Evolutionary conservation across 441 rosid species (phyloP).

Genomic region (Theobroma grandiflorum): DNA sequence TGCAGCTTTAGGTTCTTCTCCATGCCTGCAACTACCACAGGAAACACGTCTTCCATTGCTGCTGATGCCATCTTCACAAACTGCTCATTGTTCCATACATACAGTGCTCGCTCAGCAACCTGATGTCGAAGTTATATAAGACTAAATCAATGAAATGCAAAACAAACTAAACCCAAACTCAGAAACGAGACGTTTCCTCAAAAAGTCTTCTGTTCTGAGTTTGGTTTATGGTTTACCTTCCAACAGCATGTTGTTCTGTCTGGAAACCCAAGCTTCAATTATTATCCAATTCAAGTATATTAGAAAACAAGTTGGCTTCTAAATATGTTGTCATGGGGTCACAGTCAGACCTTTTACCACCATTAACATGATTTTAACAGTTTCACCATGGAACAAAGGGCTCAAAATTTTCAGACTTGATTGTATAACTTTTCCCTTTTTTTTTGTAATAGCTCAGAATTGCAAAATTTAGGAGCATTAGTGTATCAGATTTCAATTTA

Average conservation of each 20-base stretch:
- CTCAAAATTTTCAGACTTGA: background rate
- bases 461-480: background rate
- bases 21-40: constrained; percentile 59
- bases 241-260: background rate
- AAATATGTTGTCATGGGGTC: background rate
- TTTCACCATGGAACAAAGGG: constrained; percentile 3
- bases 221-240: background rate
- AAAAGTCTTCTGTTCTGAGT: background rate
- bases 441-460: background rate
- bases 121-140: constrained; percentile 9
- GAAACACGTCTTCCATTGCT: constrained; percentile 60
- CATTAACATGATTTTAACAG: background rate
- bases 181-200: background rate
- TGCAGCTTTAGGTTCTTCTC: constrained; percentile 65
- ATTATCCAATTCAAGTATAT: background rate
- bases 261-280: background rate
- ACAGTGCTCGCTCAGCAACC: constrained; percentile 70
- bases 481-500: background rate
- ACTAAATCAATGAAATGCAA: background rate
- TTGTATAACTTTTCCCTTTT: background rate
- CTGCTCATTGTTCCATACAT: constrained; percentile 65
- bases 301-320: background rate
- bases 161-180: background rate
- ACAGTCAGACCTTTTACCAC: background rate
- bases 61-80: constrained; percentile 63